phyloP scores from a whole-genome alignment of 768 basidiomycete species.

The Exidia glandulosa region DNA sequence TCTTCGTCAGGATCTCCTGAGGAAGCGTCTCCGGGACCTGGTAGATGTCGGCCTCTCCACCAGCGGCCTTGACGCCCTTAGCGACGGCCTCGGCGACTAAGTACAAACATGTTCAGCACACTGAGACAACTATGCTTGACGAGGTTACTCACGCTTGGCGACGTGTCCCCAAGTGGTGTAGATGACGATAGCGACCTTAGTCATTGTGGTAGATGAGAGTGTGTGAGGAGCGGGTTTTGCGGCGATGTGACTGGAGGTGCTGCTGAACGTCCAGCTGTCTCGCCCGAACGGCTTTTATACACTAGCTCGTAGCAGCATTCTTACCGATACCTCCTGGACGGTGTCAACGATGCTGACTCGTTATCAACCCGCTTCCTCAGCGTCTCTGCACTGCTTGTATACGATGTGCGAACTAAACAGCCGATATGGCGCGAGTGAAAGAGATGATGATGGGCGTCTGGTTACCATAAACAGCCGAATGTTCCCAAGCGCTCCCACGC shows the following conservation, averaged over 20 bases:
- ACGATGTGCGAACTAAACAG: background rate
- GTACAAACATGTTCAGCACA: background rate
- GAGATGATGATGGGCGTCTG: no score
- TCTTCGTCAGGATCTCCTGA: constrained; percentile 48
- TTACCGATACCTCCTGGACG: background rate
- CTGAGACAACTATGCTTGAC: background rate
- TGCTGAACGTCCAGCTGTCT: no score
- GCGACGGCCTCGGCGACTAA: constrained; percentile 47
- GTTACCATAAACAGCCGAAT: no score
- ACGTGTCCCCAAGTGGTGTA: constrained; percentile 71
- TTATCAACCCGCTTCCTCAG: background rate
- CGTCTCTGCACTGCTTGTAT: background rate
- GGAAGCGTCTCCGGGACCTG: constrained; percentile 72
- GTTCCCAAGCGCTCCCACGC: no score
- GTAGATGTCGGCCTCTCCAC: constrained; percentile 34
- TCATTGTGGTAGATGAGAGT: background rate
- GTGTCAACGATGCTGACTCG: background rate
- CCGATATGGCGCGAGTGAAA: no score
- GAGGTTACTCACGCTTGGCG: constrained; percentile 38
- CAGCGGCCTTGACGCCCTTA: constrained; percentile 29
- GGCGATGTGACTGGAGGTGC: background rate
- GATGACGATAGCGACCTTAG: constrained; percentile 25
- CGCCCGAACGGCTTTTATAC: no score
- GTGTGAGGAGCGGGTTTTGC: background rate
- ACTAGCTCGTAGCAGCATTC: background rate